Base-by-base conservation (phyloP, 2,329 filamentous ascomycete genomes). In the Diplocarpon mali region DNA sequence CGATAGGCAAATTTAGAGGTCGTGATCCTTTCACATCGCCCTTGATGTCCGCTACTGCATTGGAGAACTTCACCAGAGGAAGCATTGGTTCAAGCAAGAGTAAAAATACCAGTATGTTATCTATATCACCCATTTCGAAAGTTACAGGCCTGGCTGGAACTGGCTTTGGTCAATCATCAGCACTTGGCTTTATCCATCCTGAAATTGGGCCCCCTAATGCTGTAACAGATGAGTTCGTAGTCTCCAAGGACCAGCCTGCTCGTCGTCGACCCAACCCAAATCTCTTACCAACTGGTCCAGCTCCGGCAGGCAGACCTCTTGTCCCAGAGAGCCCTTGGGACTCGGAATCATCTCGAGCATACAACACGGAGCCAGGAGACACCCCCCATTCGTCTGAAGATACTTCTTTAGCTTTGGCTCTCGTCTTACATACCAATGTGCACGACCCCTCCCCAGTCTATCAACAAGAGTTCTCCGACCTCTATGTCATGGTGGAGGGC, bases 401-500 rank as follows among this genome's bases (percentile, higher is more conserved):
- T 49, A 46, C n/a, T 16, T 17, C 34, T 5, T 8, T 14, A n/a
- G 44, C 47, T 17, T 14, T 12, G 30, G 49, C 49, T 24, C 29
- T 51, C 9, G 46, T 51, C 28, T 32, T 48, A 12, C 40, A 30
- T 6, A 17, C 17, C 8, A 35, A 12, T 11, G 38, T 43, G 12
- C 39, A 44, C 10, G 43, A 54, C 16, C 35, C 45, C 1, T 40
- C 42, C 5, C 13, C 32, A 2, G 45, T 48, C n/a, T 57, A 51
- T 30, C 32, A 47, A n/a, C 35, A 31, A 1, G 34, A 43, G 8
- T 48, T 60, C 14, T 28, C 42, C 2, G 41, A 48, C 3, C 13
- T 62, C 0, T 60, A 49, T n/a, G 16, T 15, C 2, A 15, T 58
- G 16, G 34, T 52, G 10, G 57, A 58, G 14, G 58, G 56, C 14